These are phyloP conservation scores for Hydrangea macrophylla DNA, from an alignment of 148 eudicot genomes.

Conservation along the genomic window DNA sequence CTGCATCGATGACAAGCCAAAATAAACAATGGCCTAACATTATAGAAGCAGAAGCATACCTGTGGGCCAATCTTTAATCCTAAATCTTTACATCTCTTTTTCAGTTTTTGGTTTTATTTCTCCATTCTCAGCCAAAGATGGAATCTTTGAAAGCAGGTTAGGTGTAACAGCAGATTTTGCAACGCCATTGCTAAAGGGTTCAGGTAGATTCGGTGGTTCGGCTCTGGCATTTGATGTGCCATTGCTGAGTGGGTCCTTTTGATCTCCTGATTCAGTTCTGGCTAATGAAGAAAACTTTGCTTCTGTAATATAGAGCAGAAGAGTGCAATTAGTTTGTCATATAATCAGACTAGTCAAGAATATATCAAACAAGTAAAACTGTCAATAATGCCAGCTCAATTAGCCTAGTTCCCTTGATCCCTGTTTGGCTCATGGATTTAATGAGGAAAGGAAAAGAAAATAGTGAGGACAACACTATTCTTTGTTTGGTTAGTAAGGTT, in stretches of 20 bases:
- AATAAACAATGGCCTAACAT: slow-evolving; percentile 16
- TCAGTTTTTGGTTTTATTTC: slow-evolving; percentile 38
- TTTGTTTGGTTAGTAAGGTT: no score
- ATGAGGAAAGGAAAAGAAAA: no score
- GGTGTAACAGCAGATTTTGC: slow-evolving; percentile 28
- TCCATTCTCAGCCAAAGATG: slow-evolving; percentile 40
- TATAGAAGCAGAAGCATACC: slow-evolving; percentile 14
- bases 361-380: not conserved
- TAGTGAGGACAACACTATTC: no score
- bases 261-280: slow-evolving; percentile 40
- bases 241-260: slow-evolving; percentile 35
- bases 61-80: slow-evolving; percentile 16
- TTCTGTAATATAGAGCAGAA: slow-evolving; percentile 40
- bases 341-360: not conserved
- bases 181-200: slow-evolving; percentile 39
- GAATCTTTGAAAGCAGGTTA: slow-evolving; percentile 25
- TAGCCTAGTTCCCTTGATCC: no score
- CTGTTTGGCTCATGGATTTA: no score
- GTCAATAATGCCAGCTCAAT: not conserved
- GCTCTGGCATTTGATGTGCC: slow-evolving; percentile 30
- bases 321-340: not conserved
- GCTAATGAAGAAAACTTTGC: slow-evolving; percentile 59
- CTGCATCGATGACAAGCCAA: slow-evolving; percentile 6
- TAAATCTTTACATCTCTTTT: slow-evolving; percentile 18
- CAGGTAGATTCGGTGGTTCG: slow-evolving; percentile 38